Evolutionary conservation across 2,329 filamentous ascomycete genomes (phyloP), one percentile per base, ranked within the genome.

Genomic region (Paraphaeosphaeria minitans): DNA sequence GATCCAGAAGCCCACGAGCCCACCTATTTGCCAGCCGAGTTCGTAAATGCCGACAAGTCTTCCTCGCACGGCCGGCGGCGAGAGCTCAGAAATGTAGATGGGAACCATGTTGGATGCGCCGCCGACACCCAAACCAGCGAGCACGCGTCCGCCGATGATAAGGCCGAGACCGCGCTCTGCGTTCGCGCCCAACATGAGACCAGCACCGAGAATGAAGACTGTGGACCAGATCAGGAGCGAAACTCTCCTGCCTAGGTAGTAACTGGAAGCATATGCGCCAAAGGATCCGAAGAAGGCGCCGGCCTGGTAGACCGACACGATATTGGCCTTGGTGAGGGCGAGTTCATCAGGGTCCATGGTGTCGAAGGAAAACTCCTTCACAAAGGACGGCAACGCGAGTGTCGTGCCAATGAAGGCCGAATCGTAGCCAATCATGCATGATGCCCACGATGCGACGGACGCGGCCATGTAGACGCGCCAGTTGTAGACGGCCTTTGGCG

Each of bases 221-320:
- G 83, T 55, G 2, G 82, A 78, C 71, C 88, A 89, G 48, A 87
- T 63, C 62, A 87, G 78, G 2, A 93, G 80, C 22, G 86, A 88
- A 71, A 82, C 84, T 68, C 85, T 85, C 22, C 90, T 84, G 29
- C 90, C 90, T 61, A 89, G 79, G 72, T 84, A 90, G 79, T 89
- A 87, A 31, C 84, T 87, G 35, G 85, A 83, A 9, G 80, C 82
- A 66, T 90, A 93, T 4, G 71, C 72, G 35, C 71, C 71, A 29
- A 75, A 68, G 9, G 88, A 86, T 52, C 91, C 91, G 66, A 94
- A 93, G 79, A 95, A 93, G 59, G 90, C 90, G 59, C 91, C 91
- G 10, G 91, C 91, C 76, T 94, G 91, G 78, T 92, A 93, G 55
- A 89, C 85, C 27, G 89, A 92, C 53, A 93, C 90, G 61, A 93